Conservation (phyloP, 73 alveolate genomes). For the Durusdinium trenchii region DNA sequence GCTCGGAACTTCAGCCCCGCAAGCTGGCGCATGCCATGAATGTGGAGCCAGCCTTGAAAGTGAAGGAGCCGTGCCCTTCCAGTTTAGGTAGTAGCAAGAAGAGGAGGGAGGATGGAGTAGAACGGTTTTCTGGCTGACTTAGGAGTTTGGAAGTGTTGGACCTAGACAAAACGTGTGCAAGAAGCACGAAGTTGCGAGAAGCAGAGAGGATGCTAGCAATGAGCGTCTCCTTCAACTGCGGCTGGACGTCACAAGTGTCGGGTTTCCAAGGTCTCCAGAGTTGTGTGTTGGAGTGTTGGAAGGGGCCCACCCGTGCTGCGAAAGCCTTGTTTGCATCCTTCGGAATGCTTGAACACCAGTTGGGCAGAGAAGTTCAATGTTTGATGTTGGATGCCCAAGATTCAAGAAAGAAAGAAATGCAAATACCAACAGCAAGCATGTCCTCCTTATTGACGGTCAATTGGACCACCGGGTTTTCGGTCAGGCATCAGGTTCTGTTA, state of each 20-base stretch:
- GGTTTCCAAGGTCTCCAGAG: slow-evolving; percentile 33
- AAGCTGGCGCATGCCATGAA: slow-evolving; percentile 46
- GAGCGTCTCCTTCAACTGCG: slow-evolving; percentile 78
- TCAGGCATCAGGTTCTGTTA: too few relatives aligned
- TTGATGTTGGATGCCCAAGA: too few relatives aligned
- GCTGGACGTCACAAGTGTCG: slow-evolving; percentile 21
- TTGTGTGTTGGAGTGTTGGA: background rate
- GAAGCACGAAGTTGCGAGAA: background rate
- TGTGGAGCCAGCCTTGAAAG: slow-evolving; percentile 88
- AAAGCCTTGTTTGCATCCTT: background rate
- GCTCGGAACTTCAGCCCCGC: slow-evolving; percentile 29
- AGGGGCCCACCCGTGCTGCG: background rate
- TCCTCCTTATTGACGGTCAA: too few relatives aligned
- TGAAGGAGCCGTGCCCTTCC: slow-evolving; percentile 26
- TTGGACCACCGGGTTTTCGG: too few relatives aligned
- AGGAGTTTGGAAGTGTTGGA: background rate
- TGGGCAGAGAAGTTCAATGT: too few relatives aligned
- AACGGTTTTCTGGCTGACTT: too few relatives aligned
- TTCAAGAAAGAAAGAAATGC: too few relatives aligned
- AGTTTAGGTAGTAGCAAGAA: background rate
- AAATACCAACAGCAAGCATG: too few relatives aligned
- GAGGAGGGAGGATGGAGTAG: background rate
- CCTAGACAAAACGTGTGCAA: background rate
- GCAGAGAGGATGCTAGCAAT: slow-evolving; percentile 66
- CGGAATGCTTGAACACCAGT: too few relatives aligned